phyloP scores from a whole-genome alignment of 2,329 filamentous ascomycete genomes.

The Colletotrichum phormii region DNA sequence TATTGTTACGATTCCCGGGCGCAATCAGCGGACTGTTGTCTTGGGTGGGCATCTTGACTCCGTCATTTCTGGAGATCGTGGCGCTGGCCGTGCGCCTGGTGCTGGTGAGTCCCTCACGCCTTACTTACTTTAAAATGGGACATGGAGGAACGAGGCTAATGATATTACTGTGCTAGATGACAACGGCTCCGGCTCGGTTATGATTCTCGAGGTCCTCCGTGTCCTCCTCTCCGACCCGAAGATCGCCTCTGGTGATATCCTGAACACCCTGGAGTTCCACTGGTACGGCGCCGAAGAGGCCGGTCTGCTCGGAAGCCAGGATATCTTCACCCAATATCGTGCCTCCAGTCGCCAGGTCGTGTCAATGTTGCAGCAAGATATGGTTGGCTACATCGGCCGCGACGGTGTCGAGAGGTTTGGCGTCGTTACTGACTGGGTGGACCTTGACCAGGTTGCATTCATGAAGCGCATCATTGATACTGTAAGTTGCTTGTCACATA shows the following conservation, averaged over 20 bases:
- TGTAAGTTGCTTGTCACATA: background rate
- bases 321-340: constrained; percentile 53
- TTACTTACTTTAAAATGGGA: too few species aligned
- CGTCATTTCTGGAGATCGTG: constrained; percentile 80
- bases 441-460: constrained; percentile 49
- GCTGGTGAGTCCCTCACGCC: constrained; percentile 48
- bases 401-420: constrained; percentile 48
- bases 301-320: constrained; percentile 79
- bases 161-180: constrained; percentile 66
- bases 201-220: constrained; percentile 81
- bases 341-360: constrained; percentile 47
- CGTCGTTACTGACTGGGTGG: constrained; percentile 54
- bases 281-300: constrained; percentile 89
- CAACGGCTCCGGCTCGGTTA: constrained; percentile 81
- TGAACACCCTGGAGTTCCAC: constrained; percentile 86
- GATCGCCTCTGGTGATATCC: constrained; percentile 70
- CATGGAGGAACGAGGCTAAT: background rate
- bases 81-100: constrained; percentile 77
- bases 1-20: constrained; percentile 83
- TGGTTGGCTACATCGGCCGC: constrained; percentile 53
- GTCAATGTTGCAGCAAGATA: constrained; percentile 58
- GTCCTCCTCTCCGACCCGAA: constrained; percentile 74
- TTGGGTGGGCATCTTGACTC: constrained; percentile 85
- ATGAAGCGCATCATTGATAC: constrained; percentile 50
- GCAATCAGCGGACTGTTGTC: constrained; percentile 76